Conservation (phyloP, 2,329 filamentous ascomycete species). For the Penicillium palitans region DNA sequence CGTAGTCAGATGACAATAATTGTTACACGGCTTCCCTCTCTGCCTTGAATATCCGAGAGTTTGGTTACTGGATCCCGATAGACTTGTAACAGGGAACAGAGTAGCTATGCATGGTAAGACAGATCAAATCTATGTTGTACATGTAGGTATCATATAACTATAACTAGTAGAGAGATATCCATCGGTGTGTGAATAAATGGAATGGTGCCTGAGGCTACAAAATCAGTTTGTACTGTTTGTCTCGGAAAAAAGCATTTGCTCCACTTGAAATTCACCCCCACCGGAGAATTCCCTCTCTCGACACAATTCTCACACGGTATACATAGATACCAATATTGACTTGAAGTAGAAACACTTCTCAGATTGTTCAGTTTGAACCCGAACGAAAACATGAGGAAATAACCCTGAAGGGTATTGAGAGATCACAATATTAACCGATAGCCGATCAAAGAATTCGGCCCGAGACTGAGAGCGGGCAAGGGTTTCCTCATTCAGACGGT, state of each 20-base stretch:
- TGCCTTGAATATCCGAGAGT: not conserved
- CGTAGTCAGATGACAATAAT: not conserved
- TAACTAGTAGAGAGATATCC: not conserved
- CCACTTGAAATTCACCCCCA: conserved; percentile 2
- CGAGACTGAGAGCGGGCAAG: conserved; percentile 8
- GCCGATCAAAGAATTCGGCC: conserved; percentile 22
- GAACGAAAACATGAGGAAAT: not conserved
- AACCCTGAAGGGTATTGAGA: not conserved
- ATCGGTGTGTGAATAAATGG: not conserved
- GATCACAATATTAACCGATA: conserved; percentile 20
- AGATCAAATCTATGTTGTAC: not conserved
- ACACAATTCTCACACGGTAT: not conserved
- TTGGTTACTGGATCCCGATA: not conserved
- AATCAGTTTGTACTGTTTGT: conserved; percentile 1
- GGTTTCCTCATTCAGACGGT: conserved; percentile 10
- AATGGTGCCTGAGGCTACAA: not conserved
- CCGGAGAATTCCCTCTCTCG: conserved; percentile 7
- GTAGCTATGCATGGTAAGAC: not conserved
- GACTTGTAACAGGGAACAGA: not conserved
- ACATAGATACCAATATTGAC: not conserved
- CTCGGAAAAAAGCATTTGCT: conserved; percentile 1
- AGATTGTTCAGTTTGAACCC: not conserved
- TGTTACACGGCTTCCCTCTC: not conserved
- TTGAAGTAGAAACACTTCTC: not conserved
- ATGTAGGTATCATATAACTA: not conserved